These are phyloP conservation scores for Hypoxylon sp. DNA, from an alignment of 2,329 filamentous ascomycete genomes.

Conservation along the genomic window DNA sequence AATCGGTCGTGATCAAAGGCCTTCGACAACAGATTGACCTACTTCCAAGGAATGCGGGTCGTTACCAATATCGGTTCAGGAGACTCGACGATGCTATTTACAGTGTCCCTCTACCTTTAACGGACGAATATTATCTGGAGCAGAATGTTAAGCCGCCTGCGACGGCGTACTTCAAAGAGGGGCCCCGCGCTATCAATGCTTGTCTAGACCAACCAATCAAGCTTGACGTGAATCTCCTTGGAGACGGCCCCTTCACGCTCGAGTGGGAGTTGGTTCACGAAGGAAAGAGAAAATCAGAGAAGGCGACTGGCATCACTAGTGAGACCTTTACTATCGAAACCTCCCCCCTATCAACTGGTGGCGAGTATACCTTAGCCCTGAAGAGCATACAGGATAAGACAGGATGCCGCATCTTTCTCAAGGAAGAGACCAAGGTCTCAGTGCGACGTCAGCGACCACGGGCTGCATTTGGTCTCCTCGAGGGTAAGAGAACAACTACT, in stretches of 20 bases:
- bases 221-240: conserved; percentile 80
- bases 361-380: conserved; percentile 89
- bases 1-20: conserved; percentile 73
- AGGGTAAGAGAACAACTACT: conserved; percentile 81
- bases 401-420: conserved; percentile 87
- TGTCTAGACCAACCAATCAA: conserved; percentile 88
- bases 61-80: conserved; percentile 88
- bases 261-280: conserved; percentile 95
- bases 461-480: conserved; percentile 86
- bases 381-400: conserved; percentile 89
- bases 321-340: conserved; percentile 81
- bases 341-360: conserved; percentile 80
- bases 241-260: conserved; percentile 88
- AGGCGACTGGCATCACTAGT: conserved; percentile 73
- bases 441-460: conserved; percentile 91
- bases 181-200: conserved; percentile 70
- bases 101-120: conserved; percentile 61
- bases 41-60: conserved; percentile 83
- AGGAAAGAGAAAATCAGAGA: conserved; percentile 82
- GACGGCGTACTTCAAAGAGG: conserved; percentile 77
- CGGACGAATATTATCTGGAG: conserved; percentile 68
- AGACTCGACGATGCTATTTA: conserved; percentile 89
- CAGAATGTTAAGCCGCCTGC: conserved; percentile 96
- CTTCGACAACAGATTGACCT: conserved; percentile 88
- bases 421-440: conserved; percentile 86